phyloP scores from a whole-genome alignment of 805 yeast species.

The Hanseniaspora lachancei region DNA sequence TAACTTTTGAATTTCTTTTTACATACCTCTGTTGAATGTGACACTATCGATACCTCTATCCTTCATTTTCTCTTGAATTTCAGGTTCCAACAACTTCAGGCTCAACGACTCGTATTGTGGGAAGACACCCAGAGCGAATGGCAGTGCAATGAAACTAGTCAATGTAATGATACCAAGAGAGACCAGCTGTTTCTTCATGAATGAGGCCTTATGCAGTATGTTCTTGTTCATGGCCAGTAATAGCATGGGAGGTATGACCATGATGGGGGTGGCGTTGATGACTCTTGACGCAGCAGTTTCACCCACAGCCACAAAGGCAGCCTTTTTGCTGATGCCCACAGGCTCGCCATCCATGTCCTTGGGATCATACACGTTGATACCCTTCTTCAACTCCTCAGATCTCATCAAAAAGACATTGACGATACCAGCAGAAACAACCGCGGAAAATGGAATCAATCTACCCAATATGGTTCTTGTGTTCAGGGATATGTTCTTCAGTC shows the following conservation, averaged over 20 bases:
- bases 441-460: constrained; percentile 93
- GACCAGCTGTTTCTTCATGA: constrained; percentile 50
- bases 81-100: constrained; percentile 48
- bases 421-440: constrained; percentile 93
- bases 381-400: constrained; percentile 80
- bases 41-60: constrained; percentile 51
- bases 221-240: constrained; percentile 66
- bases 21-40: constrained; percentile 90
- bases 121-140: constrained; percentile 90
- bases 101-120: constrained; percentile 69
- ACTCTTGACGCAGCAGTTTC: constrained; percentile 94
- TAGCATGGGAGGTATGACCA: constrained; percentile 89
- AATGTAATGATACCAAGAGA: constrained; percentile 75
- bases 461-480: constrained; percentile 58
- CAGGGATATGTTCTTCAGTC: constrained; percentile 56
- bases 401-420: constrained; percentile 96
- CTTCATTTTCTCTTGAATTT: constrained; percentile 50
- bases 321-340: constrained; percentile 64
- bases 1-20: constrained; percentile 16
- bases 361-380: constrained; percentile 57
- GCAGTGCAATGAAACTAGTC: constrained; percentile 78
- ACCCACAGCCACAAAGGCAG: constrained; percentile 88
- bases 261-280: constrained; percentile 90
- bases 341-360: constrained; percentile 38
- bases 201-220: constrained; percentile 53